phyloP scores from a whole-genome alignment of 2,329 filamentous ascomycete genomes.

The Grosmannia penicillata region DNA sequence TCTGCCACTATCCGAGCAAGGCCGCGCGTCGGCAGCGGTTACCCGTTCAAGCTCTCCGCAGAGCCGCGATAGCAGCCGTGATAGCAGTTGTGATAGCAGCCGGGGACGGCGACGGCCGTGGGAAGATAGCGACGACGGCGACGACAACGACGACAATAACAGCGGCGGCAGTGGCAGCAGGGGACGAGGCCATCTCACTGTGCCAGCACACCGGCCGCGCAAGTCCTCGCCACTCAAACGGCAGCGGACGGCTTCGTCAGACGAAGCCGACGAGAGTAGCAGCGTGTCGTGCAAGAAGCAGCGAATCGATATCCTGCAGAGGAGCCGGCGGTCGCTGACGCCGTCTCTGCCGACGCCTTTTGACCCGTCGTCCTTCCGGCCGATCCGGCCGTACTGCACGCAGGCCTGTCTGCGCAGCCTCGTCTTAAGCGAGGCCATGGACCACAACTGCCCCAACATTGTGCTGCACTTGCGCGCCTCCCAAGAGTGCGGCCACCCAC shows the following conservation, averaged over 20 bases:
- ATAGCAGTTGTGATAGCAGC: conserved; percentile 1
- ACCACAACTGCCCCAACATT: conserved; percentile 1
- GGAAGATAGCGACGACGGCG: background rate
- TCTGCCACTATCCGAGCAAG: background rate
- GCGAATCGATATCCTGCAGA: background rate
- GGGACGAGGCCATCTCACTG: background rate
- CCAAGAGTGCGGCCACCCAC: background rate
- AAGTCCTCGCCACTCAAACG: conserved; percentile 1
- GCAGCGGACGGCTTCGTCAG: background rate
- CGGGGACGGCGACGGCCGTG: background rate
- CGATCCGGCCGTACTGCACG: conserved; percentile 5
- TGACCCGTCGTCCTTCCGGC: conserved; percentile 5
- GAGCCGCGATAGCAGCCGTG: background rate
- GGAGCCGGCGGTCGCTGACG: background rate
- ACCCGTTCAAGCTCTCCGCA: background rate
- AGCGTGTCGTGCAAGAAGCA: background rate
- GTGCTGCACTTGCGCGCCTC: background rate
- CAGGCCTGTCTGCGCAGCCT: conserved; percentile 1
- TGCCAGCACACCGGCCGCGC: background rate
- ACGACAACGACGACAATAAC: background rate
- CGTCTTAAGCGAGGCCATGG: background rate
- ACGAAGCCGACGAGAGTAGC: background rate
- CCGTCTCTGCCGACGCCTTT: background rate
- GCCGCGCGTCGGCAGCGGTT: background rate
- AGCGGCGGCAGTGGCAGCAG: background rate